A percentile compares a stretch with the other conserved stretches of the same genome.
These are phyloP conservation scores for Parafenestella ontariensis DNA, from an alignment of 2,329 filamentous ascomycete genomes.

Conservation along the genomic window DNA sequence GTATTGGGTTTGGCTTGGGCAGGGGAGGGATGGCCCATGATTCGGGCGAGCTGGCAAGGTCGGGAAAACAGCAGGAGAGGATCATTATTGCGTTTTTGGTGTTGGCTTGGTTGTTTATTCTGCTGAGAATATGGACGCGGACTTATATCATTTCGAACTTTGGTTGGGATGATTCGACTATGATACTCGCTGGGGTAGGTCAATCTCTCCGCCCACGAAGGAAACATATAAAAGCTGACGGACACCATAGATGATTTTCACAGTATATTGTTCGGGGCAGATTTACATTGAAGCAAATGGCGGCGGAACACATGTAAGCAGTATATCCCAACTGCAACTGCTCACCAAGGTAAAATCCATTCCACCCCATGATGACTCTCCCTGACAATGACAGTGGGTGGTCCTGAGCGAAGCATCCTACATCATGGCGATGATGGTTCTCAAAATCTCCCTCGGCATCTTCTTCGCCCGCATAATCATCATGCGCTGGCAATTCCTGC, in stretches of 20 bases:
- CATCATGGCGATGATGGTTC: constrained; percentile 48
- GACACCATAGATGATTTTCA: constrained; percentile 39
- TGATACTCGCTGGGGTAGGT: constrained; percentile 50
- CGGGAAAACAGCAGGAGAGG: constrained; percentile 28
- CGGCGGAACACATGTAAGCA: constrained; percentile 42
- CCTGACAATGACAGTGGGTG: constrained; percentile 35
- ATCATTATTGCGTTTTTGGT: constrained; percentile 47
- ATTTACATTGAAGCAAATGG: constrained; percentile 40
- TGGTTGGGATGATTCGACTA: constrained; percentile 54
- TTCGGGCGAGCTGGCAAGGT: constrained; percentile 18
- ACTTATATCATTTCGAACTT: constrained; percentile 48
- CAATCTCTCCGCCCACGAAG: background rate
- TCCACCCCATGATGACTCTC: background rate
- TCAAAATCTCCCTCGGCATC: constrained; percentile 55
- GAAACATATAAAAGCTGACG: constrained; percentile 5
- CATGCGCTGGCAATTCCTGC: constrained; percentile 47
- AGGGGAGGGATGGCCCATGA: background rate
- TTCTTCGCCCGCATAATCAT: constrained; percentile 56
- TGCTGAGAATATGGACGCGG: constrained; percentile 51
- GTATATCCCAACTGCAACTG: constrained; percentile 23
- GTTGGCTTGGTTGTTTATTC: constrained; percentile 49
- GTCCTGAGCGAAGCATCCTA: constrained; percentile 49
- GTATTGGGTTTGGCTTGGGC: too few relatives aligned
- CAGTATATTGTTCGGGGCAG: constrained; percentile 38
- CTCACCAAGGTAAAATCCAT: constrained; percentile 37